phyloP scores from a whole-genome alignment of 805 yeast species.

The Candida chauliodis region DNA sequence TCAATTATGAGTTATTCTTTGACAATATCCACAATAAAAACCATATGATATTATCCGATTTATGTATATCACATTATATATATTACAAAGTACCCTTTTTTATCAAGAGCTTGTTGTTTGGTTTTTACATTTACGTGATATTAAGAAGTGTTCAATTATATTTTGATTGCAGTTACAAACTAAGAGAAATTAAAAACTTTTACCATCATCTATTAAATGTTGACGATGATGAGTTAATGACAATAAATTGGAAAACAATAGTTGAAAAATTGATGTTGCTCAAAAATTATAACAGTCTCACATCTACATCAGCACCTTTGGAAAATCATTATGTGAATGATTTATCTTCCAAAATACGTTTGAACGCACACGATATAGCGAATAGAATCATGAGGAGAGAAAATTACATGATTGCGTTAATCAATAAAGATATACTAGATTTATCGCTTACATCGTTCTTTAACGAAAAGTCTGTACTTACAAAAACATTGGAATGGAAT shows the following conservation, averaged over 20 bases:
- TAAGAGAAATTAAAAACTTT: slow-evolving; percentile 73
- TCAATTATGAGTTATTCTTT: slow-evolving; percentile 50
- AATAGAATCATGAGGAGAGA: slow-evolving; percentile 95
- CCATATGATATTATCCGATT: slow-evolving; percentile 28
- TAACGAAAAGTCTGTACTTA: slow-evolving; percentile 44
- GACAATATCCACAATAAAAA: slow-evolving; percentile 20
- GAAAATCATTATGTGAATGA: slow-evolving; percentile 38
- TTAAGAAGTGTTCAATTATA: slow-evolving; percentile 54
- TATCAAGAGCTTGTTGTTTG: slow-evolving; percentile 60
- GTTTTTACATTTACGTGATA: slow-evolving; percentile 51
- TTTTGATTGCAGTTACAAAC: slow-evolving; percentile 55
- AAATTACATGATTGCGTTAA: slow-evolving; percentile 86
- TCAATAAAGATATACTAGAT: slow-evolving; percentile 73
- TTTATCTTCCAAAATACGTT: slow-evolving; percentile 63
- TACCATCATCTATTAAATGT: slow-evolving; percentile 69
- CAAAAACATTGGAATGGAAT: slow-evolving; percentile 94
- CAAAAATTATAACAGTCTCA: slow-evolving; percentile 75
- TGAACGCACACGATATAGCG: slow-evolving; percentile 92
- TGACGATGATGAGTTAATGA: slow-evolving; percentile 77
- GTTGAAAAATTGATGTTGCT: slow-evolving; percentile 71
- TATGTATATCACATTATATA: slow-evolving; percentile 42
- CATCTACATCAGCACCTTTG: slow-evolving; percentile 38
- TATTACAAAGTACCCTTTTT: slow-evolving; percentile 35
- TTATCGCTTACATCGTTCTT: slow-evolving; percentile 41
- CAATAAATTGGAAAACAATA: slow-evolving; percentile 88